Percentiles rank a stretch among this genome's conserved stretches.
These are phyloP conservation scores for Solidago caesia DNA, from an alignment of 129 eudicot species.

Conservation along the genomic window DNA sequence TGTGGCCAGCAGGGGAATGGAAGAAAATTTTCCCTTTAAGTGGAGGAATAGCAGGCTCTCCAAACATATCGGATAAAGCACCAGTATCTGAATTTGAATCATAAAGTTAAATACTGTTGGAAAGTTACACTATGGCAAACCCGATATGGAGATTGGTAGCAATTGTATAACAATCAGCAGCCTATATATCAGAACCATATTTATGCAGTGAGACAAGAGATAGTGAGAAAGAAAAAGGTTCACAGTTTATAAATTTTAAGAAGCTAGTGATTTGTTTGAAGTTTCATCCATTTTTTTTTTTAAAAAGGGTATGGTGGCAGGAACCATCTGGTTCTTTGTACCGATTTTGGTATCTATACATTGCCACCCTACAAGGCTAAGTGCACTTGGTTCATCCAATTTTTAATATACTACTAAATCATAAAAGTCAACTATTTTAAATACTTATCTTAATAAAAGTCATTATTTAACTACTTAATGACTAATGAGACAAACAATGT, in stretches of 20 bases:
- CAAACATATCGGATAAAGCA: constrained; percentile 40
- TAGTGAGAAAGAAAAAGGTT: background rate
- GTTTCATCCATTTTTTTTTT: no score
- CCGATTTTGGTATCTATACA: no score
- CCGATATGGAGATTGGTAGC: constrained; percentile 14
- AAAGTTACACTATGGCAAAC: constrained; percentile 31
- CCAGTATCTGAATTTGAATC: constrained; percentile 70
- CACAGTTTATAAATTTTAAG: background rate
- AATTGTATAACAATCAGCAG: constrained; percentile 14
- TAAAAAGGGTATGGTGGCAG: no score
- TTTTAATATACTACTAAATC: no score
- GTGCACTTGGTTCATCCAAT: no score
- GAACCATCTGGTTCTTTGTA: no score
- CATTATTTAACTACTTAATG: no score
- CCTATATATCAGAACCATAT: constrained; percentile 3
- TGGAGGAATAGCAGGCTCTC: constrained; percentile 32
- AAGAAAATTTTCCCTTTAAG: constrained; percentile 56
- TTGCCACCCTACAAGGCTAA: no score
- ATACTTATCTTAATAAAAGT: no score
- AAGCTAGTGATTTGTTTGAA: no score
- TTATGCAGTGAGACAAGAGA: constrained; percentile 4
- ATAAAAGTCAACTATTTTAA: no score
- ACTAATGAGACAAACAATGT: no score
- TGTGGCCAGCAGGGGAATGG: constrained; percentile 40
- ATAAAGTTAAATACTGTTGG: constrained; percentile 51